Base-by-base conservation (phyloP, 306 rosid genomes). In the Dicorynia guianensis region DNA sequence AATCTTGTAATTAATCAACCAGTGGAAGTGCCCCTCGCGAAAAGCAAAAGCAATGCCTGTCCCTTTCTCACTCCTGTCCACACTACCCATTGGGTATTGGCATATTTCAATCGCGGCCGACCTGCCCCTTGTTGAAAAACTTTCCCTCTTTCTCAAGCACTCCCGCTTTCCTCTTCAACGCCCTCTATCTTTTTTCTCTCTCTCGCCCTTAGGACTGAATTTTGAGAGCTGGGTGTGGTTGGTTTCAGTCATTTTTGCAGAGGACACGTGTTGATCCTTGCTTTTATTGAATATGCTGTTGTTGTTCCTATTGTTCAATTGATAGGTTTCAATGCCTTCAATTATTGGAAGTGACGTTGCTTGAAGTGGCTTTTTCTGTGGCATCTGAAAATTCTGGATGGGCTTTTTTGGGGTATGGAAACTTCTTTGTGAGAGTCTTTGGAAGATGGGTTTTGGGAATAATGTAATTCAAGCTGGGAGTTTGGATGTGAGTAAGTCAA, bases 371-470 rank as follows among this genome's bases (percentile, higher is more conserved):
- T 42, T 38, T 38, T 25, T 58, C 62, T 13, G 42, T 40, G 52
- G 14, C 52, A 47, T 73, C 42, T 14, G n/a, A 20, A 17, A 72
- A 58, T 65, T 80, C 8, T 80, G 75, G 75, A 46, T 11, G 30
- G 30, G 30, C 30, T 1, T 25, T 55, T 80, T 73, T 80, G 20
- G 61, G 68, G 15, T 4, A 77, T 84, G 85, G 62, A 72, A 65
- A 40, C 11, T 74, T 65, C 81, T 64, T 69, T 77, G 33, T 77
- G 4, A 72, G 75, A 66, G 78, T 8, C 60, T 20, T 72, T 47
- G 75, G 68, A 76, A 66, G 2, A 88, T 88, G 93, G 85, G 63
- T 12, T 53, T 75, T 20, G 77, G 76, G 36, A 58, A 46, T 74
- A 57, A 75, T 14, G 72, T 68, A 54, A 14, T 59, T 11, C 30